These are phyloP conservation scores for Lentinus tigrinus DNA, from an alignment of 768 basidiomycete genomes.

Conservation along the genomic window DNA sequence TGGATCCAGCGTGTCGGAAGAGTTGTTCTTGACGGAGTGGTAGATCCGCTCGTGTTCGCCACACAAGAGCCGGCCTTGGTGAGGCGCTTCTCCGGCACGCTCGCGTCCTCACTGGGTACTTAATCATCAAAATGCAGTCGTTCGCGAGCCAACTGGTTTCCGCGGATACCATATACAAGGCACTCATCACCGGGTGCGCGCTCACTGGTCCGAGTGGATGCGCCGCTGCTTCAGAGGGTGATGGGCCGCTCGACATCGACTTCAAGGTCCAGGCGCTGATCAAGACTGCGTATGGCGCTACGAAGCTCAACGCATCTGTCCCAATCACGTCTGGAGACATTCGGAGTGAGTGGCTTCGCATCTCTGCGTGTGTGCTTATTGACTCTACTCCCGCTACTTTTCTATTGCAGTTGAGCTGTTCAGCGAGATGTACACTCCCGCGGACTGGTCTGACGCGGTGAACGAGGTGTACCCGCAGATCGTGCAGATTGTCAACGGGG, in stretches of 20 bases:
- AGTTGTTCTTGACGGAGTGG: neutral
- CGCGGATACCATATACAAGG: constrained; percentile 3
- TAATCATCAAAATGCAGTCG: too few species aligned
- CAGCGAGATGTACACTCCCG: too few species aligned
- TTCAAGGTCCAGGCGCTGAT: neutral
- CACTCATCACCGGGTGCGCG: constrained; percentile 6
- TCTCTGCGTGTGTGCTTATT: too few species aligned
- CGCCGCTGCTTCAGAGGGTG: neutral
- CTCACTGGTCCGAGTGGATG: constrained; percentile 10
- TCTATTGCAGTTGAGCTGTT: neutral
- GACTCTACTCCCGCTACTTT: too few species aligned
- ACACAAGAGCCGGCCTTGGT: neutral
- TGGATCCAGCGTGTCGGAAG: neutral
- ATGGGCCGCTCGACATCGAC: neutral
- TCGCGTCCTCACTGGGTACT: too few species aligned
- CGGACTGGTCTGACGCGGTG: too few species aligned
- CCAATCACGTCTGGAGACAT: neutral
- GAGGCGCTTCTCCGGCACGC: too few species aligned
- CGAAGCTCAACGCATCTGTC: neutral
- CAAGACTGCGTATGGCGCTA: neutral
- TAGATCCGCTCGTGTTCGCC: neutral
- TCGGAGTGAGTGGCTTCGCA: too few species aligned
- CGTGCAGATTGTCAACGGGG: too few species aligned
- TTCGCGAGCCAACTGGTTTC: too few species aligned
- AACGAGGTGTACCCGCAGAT: too few species aligned